Evolutionary conservation across 2,329 filamentous ascomycete genomes (phyloP), one percentile per base, ranked within the genome.

Genomic region (Colletotrichum sidae): DNA sequence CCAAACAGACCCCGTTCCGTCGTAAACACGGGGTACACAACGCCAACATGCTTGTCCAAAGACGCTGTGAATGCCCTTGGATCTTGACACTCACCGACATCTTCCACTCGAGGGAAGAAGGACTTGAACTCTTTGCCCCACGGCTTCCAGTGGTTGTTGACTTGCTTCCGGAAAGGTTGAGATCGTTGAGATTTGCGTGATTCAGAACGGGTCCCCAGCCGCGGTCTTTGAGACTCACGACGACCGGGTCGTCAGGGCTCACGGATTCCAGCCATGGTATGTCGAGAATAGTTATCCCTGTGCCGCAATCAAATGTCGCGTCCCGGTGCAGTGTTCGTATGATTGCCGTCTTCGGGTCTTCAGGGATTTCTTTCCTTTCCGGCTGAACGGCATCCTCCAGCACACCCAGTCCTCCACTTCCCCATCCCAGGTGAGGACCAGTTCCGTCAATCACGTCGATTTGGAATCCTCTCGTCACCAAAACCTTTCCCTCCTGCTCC

Each of bases 11-110:
- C 55, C 5, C 37, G 11, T 13, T 13, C 37, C 4, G 60, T 64
- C 6, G 60, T 60, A 44, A 64, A 64, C 3, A 64, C 39, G 8
- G 55, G 60, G 13, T 64, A 64, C 4, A 64, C 60, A 15, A 64
- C 42, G 10, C 55, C 60, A 2, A 64, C 37, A 37, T 64, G 60
- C 37, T 49, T 64, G 49, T 64, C 55, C 12, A 60, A n/a, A 3
- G 60, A 63, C 15, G 52, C 60, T 11, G 55, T 41, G 34, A 59
- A 63, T 2, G 55, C 34, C 17, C 42, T 59, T 2, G 60, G 25
- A 3, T 46, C 15, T 13, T 37, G 35, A 37, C 60, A 59, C 8
- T 42, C 41, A n/a, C 41, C 35, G 7, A 42, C 35, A 10, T 63
- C 60, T n/a, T 59, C 25, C 5, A 37, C 25, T 5, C 11, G 47